phyloP scores from a whole-genome alignment of 192 early-diverging fungal genomes.

The Coemansia sp. region DNA sequence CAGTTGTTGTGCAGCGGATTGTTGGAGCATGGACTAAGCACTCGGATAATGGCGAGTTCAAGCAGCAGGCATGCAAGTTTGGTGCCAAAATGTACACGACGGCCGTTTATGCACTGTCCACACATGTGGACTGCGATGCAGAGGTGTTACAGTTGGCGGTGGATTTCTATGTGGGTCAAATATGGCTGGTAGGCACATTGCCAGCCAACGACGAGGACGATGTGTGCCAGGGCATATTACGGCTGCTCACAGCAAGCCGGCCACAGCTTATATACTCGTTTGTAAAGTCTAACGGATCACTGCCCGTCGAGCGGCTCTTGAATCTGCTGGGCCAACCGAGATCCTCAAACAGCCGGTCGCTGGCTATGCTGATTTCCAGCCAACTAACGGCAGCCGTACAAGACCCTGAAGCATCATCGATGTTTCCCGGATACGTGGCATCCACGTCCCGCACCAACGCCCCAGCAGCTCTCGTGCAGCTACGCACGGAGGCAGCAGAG shows the following conservation, averaged over 20 bases:
- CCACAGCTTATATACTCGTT: slow-evolving; percentile 22
- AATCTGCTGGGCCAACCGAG: slow-evolving; percentile 15
- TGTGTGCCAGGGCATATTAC: slow-evolving; percentile 33
- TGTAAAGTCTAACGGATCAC: not conserved
- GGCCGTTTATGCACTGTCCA: slow-evolving; percentile 17
- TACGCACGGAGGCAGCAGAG: slow-evolving; percentile 1
- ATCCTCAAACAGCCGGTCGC: slow-evolving; percentile 5
- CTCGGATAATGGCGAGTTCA: slow-evolving; percentile 20
- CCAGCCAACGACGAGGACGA: not conserved
- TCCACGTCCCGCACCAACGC: not conserved
- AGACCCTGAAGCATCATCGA: slow-evolving; percentile 20
- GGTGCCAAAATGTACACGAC: slow-evolving; percentile 36
- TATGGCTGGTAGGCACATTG: slow-evolving; percentile 41
- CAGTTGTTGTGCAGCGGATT: not conserved
- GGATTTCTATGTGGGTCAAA: slow-evolving; percentile 21
- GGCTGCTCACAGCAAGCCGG: slow-evolving; percentile 27
- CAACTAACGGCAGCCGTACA: slow-evolving; percentile 28
- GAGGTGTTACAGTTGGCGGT: not conserved
- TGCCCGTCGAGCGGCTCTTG: slow-evolving; percentile 28
- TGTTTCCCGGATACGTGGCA: slow-evolving; percentile 14
- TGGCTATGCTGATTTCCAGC: slow-evolving; percentile 31
- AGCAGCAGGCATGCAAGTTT: slow-evolving; percentile 24
- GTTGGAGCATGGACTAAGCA: slow-evolving; percentile 12
- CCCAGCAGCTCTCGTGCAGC: slow-evolving; percentile 7
- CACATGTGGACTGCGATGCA: not conserved